Percentiles rank a stretch among this genome's conserved stretches.
phyloP scores from a whole-genome alignment of 345 rosid genomes.

The Dovyalis caffra region DNA sequence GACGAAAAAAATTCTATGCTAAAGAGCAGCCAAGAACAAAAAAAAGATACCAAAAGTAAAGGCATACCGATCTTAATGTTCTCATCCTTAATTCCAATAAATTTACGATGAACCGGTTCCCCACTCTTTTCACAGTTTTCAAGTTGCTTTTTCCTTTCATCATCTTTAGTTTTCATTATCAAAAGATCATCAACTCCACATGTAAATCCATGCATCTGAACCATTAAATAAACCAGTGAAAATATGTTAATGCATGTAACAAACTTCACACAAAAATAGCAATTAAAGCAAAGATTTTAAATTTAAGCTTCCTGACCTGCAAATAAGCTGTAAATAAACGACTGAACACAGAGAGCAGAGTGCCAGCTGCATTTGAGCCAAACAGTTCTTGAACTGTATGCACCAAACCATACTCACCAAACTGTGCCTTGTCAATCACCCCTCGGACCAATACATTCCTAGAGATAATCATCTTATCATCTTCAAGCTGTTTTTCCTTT shows the following conservation, averaged over 20 bases:
- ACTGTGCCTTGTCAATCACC: conserved; percentile 97
- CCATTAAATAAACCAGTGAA: conserved; percentile 28
- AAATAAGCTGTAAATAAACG: conserved; percentile 84
- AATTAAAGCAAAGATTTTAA: neutral
- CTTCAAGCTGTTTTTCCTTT: conserved; percentile 40
- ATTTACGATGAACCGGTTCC: conserved; percentile 63
- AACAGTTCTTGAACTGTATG: conserved; percentile 94
- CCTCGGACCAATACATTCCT: conserved; percentile 76
- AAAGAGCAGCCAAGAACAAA: neutral
- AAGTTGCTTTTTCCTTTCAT: conserved; percentile 68
- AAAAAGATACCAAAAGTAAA: neutral
- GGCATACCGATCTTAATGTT: conserved; percentile 51
- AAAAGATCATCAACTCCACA: conserved; percentile 98
- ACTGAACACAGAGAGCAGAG: conserved; percentile 79
- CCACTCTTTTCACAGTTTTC: conserved; percentile 69
- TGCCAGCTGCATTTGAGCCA: conserved; percentile 87
- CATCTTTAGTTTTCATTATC: conserved; percentile 60
- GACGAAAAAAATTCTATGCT: neutral
- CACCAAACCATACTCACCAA: conserved; percentile 91
- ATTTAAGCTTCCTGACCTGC: conserved; percentile 53
- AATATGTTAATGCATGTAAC: conserved; percentile 17
- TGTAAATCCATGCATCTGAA: conserved; percentile 94
- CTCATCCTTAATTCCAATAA: conserved; percentile 51
- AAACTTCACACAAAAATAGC: conserved; percentile 1
- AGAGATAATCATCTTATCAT: conserved; percentile 64